Evolutionary conservation across 495 filamentous ascomycete species (phyloP).

Genomic region (Tuber microsphaerosporum): DNA sequence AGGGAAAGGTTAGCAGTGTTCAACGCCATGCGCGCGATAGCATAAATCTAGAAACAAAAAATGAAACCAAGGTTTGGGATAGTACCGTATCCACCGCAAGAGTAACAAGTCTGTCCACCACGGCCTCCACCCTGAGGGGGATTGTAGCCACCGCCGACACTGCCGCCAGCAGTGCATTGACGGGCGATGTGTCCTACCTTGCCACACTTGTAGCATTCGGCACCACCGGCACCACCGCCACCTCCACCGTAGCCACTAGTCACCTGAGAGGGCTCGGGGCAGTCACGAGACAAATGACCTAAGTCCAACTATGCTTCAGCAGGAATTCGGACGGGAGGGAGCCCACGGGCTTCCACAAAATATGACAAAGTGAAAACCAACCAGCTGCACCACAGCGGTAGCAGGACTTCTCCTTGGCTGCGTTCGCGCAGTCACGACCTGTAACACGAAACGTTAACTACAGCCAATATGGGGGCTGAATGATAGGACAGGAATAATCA

Average conservation of each 20-base stretch:
- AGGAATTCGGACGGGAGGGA: conserved; percentile 15
- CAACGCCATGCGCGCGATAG: conserved; percentile 1
- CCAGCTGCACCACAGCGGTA: conserved; percentile 73
- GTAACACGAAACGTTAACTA: conserved; percentile 1
- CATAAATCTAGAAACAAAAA: not conserved
- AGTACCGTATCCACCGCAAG: conserved; percentile 76
- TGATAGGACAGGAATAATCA: conserved; percentile 7
- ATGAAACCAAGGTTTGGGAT: not conserved
- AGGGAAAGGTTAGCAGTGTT: conserved; percentile 12
- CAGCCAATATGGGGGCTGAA: conserved; percentile 10
- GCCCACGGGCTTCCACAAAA: conserved; percentile 1
- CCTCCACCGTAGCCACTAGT: conserved; percentile 42
- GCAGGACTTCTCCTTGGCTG: conserved; percentile 91
- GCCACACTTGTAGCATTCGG: conserved; percentile 99
- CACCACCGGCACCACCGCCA: conserved; percentile 47
- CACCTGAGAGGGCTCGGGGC: conserved; percentile 52
- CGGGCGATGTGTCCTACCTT: conserved; percentile 95
- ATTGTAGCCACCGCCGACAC: conserved; percentile 41
- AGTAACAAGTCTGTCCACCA: conserved; percentile 84
- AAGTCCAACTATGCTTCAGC: conserved; percentile 15
- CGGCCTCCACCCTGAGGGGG: conserved; percentile 43
- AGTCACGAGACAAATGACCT: conserved; percentile 93
- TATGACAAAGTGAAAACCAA: conserved; percentile 17
- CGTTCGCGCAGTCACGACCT: conserved; percentile 87
- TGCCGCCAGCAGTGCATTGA: conserved; percentile 62